A percentile compares a stretch with the other conserved stretches of the same genome.
phyloP scores from a whole-genome alignment of 768 basidiomycete genomes.

The Lentinula detonsa region DNA sequence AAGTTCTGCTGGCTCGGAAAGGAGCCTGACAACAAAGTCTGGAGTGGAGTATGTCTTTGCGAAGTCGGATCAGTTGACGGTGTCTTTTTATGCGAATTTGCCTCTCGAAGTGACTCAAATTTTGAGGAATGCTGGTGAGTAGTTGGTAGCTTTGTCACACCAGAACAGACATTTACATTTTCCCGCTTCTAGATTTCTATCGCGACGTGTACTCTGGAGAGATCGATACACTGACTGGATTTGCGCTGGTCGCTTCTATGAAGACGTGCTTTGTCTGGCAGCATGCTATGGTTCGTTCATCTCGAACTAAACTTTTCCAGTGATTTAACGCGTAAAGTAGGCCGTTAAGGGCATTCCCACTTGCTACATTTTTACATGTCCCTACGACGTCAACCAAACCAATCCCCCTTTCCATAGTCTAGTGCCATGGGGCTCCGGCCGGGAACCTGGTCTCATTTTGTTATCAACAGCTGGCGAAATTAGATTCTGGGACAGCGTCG shows the following conservation, averaged over 20 bases:
- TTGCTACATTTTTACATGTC: slow-evolving; percentile 79
- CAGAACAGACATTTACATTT: too few relatives aligned
- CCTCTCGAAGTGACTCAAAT: slow-evolving; percentile 73
- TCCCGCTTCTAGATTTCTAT: slow-evolving; percentile 48
- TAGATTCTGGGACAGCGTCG: slow-evolving; percentile 86
- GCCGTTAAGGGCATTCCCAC: slow-evolving; percentile 69
- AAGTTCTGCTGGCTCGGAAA: slow-evolving; percentile 31
- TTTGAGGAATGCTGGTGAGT: slow-evolving; percentile 59
- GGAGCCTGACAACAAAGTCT: slow-evolving; percentile 26
- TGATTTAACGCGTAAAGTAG: slow-evolving; percentile 17
- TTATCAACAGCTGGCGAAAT: slow-evolving; percentile 65
- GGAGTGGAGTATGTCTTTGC: slow-evolving; percentile 51
- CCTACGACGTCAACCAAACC: slow-evolving; percentile 33
- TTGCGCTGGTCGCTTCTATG: slow-evolving; percentile 64
- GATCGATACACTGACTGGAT: slow-evolving; percentile 68
- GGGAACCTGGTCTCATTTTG: slow-evolving; percentile 86
- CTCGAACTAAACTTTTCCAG: background rate
- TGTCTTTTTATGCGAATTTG: slow-evolving; percentile 61
- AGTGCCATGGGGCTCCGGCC: slow-evolving; percentile 56
- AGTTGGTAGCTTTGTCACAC: background rate
- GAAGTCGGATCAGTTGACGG: slow-evolving; percentile 65
- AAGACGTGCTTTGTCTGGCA: slow-evolving; percentile 84
- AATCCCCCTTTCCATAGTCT: slow-evolving; percentile 53
- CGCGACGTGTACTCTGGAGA: slow-evolving; percentile 63
- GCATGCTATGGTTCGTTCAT: slow-evolving; percentile 52